Conservation (phyloP, 495 filamentous ascomycete genomes). For the Filosporella fistucella region DNA sequence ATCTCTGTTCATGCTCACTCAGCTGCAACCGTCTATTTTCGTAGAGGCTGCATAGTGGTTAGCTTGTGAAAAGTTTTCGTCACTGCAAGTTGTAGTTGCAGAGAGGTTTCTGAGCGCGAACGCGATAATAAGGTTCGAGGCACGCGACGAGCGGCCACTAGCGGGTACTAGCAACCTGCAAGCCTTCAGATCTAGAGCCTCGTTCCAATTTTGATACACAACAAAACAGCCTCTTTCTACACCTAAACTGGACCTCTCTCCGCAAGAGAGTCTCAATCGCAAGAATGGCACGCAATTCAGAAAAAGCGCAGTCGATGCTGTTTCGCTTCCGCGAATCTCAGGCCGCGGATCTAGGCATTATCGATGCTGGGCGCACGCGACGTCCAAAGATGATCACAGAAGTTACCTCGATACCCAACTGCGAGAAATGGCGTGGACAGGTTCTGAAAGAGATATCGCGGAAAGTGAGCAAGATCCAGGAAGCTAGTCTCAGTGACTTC, state of each 20-base stretch:
- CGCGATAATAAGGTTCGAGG: constrained; percentile 16
- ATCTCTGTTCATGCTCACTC: constrained; percentile 35
- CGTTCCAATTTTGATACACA: too few relatives aligned
- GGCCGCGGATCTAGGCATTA: constrained; percentile 92
- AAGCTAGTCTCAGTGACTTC: constrained; percentile 80
- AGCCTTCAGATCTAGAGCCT: too few relatives aligned
- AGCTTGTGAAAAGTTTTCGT: constrained; percentile 24
- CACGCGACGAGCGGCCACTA: constrained; percentile 15
- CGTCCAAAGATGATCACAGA: constrained; percentile 84
- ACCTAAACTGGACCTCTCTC: not conserved
- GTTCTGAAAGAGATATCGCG: constrained; percentile 96
- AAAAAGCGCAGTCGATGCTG: constrained; percentile 99
- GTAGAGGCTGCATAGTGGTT: constrained; percentile 17
- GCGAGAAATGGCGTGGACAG: constrained; percentile 98
- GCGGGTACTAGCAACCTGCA: too few relatives aligned
- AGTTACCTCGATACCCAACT: constrained; percentile 75
- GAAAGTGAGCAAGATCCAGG: constrained; percentile 94
- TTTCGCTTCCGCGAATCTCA: constrained; percentile 99
- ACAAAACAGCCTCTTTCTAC: not conserved
- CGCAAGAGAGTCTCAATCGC: constrained; percentile 1
- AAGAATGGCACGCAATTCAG: constrained; percentile 63
- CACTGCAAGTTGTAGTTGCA: constrained; percentile 21
- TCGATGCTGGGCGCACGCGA: constrained; percentile 85
- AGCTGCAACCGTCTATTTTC: constrained; percentile 20
- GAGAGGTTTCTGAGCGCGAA: constrained; percentile 10